Conservation (phyloP, 2,329 filamentous ascomycete genomes). For the Stylonectria norvegica region DNA sequence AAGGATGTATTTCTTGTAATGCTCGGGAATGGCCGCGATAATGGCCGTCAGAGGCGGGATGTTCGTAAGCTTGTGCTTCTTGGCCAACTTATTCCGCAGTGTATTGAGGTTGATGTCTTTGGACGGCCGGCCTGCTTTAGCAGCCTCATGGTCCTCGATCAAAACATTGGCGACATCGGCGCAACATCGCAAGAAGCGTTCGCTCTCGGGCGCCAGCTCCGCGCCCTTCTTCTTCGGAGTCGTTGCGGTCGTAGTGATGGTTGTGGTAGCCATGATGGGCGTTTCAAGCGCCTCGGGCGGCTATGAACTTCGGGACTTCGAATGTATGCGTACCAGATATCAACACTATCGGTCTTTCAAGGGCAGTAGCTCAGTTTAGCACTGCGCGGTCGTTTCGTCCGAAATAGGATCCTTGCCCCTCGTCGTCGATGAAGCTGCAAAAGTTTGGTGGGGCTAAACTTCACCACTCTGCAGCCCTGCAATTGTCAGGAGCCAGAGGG, state of each 20-base stretch:
- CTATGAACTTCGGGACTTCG: too few relatives aligned
- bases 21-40: constrained; percentile 96
- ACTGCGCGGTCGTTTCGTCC: too few relatives aligned
- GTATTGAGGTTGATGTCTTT: constrained; percentile 92
- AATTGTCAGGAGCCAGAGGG: background rate
- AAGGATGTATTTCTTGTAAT: constrained; percentile 98
- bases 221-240: constrained; percentile 66
- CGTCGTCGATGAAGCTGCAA: background rate
- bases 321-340: too few relatives aligned
- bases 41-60: constrained; percentile 94
- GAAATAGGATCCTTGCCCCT: too few relatives aligned
- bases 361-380: too few relatives aligned
- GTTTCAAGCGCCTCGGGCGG: too few relatives aligned
- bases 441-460: background rate
- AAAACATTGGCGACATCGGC: constrained; percentile 91
- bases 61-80: constrained; percentile 85
- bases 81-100: constrained; percentile 79
- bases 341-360: too few relatives aligned
- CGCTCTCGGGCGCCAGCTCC: constrained; percentile 85
- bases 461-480: background rate
- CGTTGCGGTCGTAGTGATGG: constrained; percentile 61
- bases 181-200: constrained; percentile 89
- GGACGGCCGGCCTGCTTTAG: constrained; percentile 68
- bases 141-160: constrained; percentile 88
- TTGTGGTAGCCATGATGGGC: constrained; percentile 40